Conservation (phyloP, 2,329 filamentous ascomycete genomes). For the Didymella pinodella region DNA sequence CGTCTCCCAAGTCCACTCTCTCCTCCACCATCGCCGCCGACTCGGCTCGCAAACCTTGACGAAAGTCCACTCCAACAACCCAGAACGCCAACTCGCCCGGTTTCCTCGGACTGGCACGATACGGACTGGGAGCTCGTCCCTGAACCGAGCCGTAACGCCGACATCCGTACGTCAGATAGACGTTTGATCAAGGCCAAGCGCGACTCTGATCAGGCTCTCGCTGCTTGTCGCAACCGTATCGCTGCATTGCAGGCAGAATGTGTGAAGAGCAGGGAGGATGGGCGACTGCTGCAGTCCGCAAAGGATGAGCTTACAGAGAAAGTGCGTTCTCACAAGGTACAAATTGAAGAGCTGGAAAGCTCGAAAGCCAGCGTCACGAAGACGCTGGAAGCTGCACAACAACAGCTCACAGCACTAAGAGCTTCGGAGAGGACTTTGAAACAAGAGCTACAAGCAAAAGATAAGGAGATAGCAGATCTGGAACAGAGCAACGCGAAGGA, state of each 20-base stretch:
- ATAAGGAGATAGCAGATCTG: slow-evolving; percentile 37
- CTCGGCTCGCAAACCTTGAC: slow-evolving; percentile 27
- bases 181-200: slow-evolving; percentile 49
- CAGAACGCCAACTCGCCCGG: slow-evolving; percentile 35
- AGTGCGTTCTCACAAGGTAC: slow-evolving; percentile 39
- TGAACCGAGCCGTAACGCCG: slow-evolving; percentile 8
- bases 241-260: slow-evolving; percentile 45
- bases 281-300: slow-evolving; percentile 27
- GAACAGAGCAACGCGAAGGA: slow-evolving; percentile 28
- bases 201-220: slow-evolving; percentile 49
- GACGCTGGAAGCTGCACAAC: slow-evolving; percentile 33
- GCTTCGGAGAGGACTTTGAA: slow-evolving; percentile 33
- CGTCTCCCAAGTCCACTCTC: slow-evolving; percentile 39
- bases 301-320: slow-evolving; percentile 38
- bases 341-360: slow-evolving; percentile 40
- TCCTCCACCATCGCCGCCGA: slow-evolving; percentile 47
- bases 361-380: slow-evolving; percentile 36
- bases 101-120: slow-evolving; percentile 36
- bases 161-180: slow-evolving; percentile 45
- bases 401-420: slow-evolving; percentile 30
- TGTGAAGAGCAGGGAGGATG: slow-evolving; percentile 36
- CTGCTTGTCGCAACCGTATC: slow-evolving; percentile 47
- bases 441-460: slow-evolving; percentile 37
- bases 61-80: slow-evolving; percentile 28
- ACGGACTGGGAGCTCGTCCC: slow-evolving; percentile 30